Base-by-base conservation (phyloP, 495 filamentous ascomycete genomes). In the Melanomma pulvis-pyrius region DNA sequence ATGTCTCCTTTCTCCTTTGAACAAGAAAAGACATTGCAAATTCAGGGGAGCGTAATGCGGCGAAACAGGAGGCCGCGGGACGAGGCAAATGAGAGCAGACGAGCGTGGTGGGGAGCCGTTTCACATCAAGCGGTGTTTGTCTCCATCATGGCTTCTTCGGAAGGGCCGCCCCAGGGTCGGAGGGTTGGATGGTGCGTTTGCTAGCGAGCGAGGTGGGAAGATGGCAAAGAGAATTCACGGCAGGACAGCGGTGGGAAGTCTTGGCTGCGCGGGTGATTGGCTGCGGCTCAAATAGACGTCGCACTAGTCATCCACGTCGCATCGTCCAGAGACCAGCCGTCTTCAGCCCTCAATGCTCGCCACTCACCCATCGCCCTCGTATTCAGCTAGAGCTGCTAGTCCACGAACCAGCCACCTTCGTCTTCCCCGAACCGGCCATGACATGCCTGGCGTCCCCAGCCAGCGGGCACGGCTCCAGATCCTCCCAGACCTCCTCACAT, bases 331-430 rank as follows among this genome's bases (percentile, higher is more conserved):
- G 47, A 47, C 34, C 4, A 41, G 24, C 26, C 7, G 13, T 53
- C 61, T 29, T 51, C 48, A 55, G 51, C 51, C 51, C 26, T 52
- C 49, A 26, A 19, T 29, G 52, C 5, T 34, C 12, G 12, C 30
- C 12, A 34, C 30, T 34, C 30, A 34, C 30, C 30, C 30, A 34
- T 12, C 30, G 21, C 19, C 25, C 46, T 58, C 62, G 62, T 65
- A 65, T 65, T 65, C 62, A 65, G 62, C 62, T 65, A 26, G 46
- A 11, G 34, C 13, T n/a, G 28, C 48, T 4, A 52, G 22, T 4
- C 5, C 30, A n/a, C 60, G 2, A 47, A 48, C 22, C 60, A 46
- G 11, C 49, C 36, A 54, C 49, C 48, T 5, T 51, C 44, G 59
- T n/a, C 26, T 30, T 28, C 41, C 22, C 41, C 56, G 41, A 48